phyloP scores from a whole-genome alignment of 1,284 basidiomycete genomes.

The Papiliotrema fonsecae region DNA sequence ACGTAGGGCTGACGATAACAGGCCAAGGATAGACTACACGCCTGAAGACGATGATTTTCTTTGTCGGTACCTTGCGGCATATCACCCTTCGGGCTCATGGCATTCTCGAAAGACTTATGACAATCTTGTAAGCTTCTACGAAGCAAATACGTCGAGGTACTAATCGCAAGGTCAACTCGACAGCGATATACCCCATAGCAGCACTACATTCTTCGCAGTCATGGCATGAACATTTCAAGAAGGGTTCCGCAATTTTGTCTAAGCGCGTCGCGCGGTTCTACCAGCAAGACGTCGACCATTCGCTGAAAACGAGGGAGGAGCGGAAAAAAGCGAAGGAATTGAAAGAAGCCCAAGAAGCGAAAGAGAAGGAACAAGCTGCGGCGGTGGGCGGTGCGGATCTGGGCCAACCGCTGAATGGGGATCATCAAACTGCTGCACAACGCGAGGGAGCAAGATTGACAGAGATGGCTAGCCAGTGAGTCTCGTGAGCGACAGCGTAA shows the following conservation, averaged over 20 bases:
- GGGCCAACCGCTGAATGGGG: too few species aligned
- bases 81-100: constrained; percentile 27
- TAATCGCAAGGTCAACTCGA: neutral
- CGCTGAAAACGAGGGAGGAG: constrained; percentile 29
- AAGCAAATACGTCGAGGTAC: neutral
- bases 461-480: constrained; percentile 1
- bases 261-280: constrained; percentile 18
- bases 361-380: neutral
- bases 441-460: constrained; percentile 3
- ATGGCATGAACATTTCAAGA: constrained; percentile 44
- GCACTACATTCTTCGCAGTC: constrained; percentile 33
- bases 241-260: constrained; percentile 19
- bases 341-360: neutral
- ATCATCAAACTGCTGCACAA: constrained; percentile 2
- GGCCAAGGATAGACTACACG: constrained; percentile 36
- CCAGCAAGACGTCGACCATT: constrained; percentile 16
- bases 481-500: neutral
- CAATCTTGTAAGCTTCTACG: constrained; percentile 18
- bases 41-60: constrained; percentile 42
- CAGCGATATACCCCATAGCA: constrained; percentile 19
- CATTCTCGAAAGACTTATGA: constrained; percentile 35
- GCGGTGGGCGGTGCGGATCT: too few species aligned
- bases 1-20: constrained; percentile 9
- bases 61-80: constrained; percentile 33
- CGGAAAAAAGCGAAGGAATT: constrained; percentile 11